Evolutionary conservation across 2,329 filamentous ascomycete species (phyloP).

Genomic region (Colletotrichum gigasporum): DNA sequence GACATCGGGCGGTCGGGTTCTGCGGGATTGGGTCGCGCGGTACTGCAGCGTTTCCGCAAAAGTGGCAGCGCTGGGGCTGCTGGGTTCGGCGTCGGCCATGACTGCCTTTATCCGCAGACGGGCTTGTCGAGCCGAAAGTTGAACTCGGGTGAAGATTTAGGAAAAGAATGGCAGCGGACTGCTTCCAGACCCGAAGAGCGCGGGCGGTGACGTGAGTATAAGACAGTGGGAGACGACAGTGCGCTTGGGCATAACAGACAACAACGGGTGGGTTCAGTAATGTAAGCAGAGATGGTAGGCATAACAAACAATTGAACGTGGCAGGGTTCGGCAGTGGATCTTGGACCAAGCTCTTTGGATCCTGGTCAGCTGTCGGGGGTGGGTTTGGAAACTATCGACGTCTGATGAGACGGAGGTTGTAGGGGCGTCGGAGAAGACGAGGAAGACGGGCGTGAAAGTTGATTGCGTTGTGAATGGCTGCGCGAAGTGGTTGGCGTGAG

Average conservation of each 20-base stretch:
- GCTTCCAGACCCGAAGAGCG: neutral
- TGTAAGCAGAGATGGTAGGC: slow-evolving; percentile 27
- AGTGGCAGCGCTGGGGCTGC: slow-evolving; percentile 16
- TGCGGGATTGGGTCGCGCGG: slow-evolving; percentile 43
- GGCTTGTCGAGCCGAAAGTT: slow-evolving; percentile 6
- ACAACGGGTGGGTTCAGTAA: slow-evolving; percentile 19
- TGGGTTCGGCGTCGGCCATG: slow-evolving; percentile 32
- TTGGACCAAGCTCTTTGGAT: slow-evolving; percentile 21
- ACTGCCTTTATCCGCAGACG: no score
- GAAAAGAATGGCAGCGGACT: neutral
- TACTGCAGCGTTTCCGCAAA: slow-evolving; percentile 40
- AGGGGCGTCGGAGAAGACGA: neutral
- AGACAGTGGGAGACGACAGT: slow-evolving; percentile 16
- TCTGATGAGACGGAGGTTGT: slow-evolving; percentile 6
- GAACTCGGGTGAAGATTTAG: neutral
- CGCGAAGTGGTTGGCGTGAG: no score
- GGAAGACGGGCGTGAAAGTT: neutral
- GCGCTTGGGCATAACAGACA: slow-evolving; percentile 26
- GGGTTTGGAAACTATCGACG: slow-evolving; percentile 7
- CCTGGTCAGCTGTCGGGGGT: slow-evolving; percentile 15
- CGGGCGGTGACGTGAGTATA: slow-evolving; percentile 27
- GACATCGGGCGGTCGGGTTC: slow-evolving; percentile 50
- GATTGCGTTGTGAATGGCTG: neutral
- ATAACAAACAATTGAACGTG: slow-evolving; percentile 26
- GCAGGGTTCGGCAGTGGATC: slow-evolving; percentile 24